A percentile compares a stretch with the other conserved stretches of the same genome.
These are phyloP conservation scores for Crithidia sp. DNA, from an alignment of 208 protist genomes.

Conservation along the genomic window DNA sequence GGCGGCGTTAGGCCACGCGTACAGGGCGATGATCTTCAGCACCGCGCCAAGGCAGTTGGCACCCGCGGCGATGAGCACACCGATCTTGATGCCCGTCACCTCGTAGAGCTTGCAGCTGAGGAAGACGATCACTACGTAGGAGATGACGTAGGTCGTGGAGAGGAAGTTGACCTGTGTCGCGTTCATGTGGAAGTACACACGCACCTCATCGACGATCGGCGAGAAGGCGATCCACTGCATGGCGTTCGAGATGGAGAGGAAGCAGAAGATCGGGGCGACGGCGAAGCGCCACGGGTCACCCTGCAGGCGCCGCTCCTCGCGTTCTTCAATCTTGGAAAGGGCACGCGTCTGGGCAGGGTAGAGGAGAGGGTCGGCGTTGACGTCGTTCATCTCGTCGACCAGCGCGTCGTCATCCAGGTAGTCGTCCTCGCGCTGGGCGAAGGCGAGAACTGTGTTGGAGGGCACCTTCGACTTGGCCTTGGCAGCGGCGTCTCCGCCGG, in stretches of 20 bases:
- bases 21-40: conserved; percentile 72
- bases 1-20: conserved; percentile 59
- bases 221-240: conserved; percentile 83
- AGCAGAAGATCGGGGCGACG: conserved; percentile 53
- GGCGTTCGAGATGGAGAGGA: conserved; percentile 69
- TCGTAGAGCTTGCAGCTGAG: conserved; percentile 87
- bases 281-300: conserved; percentile 63
- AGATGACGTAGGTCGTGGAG: conserved; percentile 77
- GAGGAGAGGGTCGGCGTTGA: conserved; percentile 29
- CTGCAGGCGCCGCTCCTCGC: conserved; percentile 20
- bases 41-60: conserved; percentile 58
- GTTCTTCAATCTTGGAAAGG: conserved; percentile 20
- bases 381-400: conserved; percentile 29
- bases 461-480: not conserved
- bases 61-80: conserved; percentile 51
- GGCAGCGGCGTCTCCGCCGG: not conserved
- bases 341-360: conserved; percentile 24
- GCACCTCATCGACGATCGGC: conserved; percentile 59
- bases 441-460: conserved; percentile 26
- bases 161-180: conserved; percentile 72
- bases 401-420: conserved; percentile 21
- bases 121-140: conserved; percentile 78
- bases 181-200: conserved; percentile 62
- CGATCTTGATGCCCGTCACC: conserved; percentile 62
- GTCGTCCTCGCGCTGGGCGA: conserved; percentile 28